Evolutionary conservation across 2,329 filamentous ascomycete species (phyloP).

Genomic region (Plectosphaerella cucumerina): DNA sequence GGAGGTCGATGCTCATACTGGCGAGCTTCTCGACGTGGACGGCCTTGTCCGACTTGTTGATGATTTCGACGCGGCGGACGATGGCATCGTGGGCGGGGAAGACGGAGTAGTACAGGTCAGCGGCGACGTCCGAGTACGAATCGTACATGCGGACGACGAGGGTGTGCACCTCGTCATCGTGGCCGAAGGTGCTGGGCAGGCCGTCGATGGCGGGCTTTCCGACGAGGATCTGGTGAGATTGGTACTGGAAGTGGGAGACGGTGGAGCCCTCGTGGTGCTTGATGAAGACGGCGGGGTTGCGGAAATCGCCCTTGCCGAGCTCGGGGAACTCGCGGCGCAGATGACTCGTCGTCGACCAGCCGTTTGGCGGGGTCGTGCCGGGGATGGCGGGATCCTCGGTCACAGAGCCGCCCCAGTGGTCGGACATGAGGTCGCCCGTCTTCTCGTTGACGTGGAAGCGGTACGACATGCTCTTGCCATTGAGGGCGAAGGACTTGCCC

Average conservation of each 20-base stretch:
- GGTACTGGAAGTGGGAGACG: slow-evolving; percentile 54
- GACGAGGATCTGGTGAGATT: slow-evolving; percentile 47
- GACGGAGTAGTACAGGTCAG: slow-evolving; percentile 58
- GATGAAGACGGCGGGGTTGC: slow-evolving; percentile 57
- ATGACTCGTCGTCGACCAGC: slow-evolving; percentile 49
- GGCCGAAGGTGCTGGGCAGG: slow-evolving; percentile 56
- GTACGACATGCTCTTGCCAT: slow-evolving; percentile 54
- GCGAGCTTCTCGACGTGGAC: slow-evolving; percentile 53
- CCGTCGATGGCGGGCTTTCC: slow-evolving; percentile 55
- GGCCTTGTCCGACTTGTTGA: slow-evolving; percentile 49
- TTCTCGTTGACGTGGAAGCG: slow-evolving; percentile 57
- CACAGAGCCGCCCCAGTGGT: slow-evolving; percentile 57
- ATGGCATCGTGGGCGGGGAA: slow-evolving; percentile 60
- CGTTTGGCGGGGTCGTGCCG: slow-evolving; percentile 22
- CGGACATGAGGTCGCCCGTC: slow-evolving; percentile 52
- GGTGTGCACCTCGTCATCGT: slow-evolving; percentile 51
- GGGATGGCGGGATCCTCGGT: slow-evolving; percentile 45
- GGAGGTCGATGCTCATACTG: slow-evolving; percentile 59
- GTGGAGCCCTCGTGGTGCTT: slow-evolving; percentile 54
- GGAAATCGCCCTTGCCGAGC: slow-evolving; percentile 58
- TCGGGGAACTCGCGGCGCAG: slow-evolving; percentile 62
- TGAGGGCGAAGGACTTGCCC: slow-evolving; percentile 52
- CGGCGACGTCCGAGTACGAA: slow-evolving; percentile 52
- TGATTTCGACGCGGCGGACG: slow-evolving; percentile 56
- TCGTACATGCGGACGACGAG: slow-evolving; percentile 55